phyloP scores from a whole-genome alignment of 1,284 basidiomycete genomes.

The Puccinia hordei region DNA sequence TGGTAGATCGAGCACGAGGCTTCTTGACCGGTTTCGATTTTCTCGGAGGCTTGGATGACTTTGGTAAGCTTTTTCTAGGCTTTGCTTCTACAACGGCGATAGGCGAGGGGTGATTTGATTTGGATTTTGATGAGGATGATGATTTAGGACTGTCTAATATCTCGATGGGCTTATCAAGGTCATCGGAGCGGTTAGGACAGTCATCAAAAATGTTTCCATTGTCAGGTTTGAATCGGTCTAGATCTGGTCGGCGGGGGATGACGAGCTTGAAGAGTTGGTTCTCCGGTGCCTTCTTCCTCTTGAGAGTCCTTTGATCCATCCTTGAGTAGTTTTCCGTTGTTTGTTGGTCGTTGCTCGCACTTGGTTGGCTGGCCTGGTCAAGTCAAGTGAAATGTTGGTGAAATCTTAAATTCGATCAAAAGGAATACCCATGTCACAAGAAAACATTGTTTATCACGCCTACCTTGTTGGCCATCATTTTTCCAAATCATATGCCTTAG shows the following conservation, averaged over 20 bases:
- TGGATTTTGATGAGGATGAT: background rate
- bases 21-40: conserved; percentile 6
- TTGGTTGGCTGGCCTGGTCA: no score
- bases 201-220: conserved; percentile 16
- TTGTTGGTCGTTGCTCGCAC: background rate
- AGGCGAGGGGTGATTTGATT: background rate
- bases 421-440: no score
- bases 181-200: background rate
- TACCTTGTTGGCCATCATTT: no score
- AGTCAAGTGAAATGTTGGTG: no score
- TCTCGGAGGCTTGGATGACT: background rate
- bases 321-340: background rate
- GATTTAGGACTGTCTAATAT: background rate
- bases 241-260: conserved; percentile 20
- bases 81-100: background rate
- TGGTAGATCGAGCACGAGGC: background rate
- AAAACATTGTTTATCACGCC: no score
- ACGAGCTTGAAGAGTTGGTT: background rate
- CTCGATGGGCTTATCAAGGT: background rate
- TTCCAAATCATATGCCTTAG: no score
- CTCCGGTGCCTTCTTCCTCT: background rate
- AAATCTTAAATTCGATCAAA: no score
- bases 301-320: background rate
- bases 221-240: conserved; percentile 36
- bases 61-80: background rate